These are phyloP conservation scores for Hyphodiscus sp. DNA, from an alignment of 2,329 filamentous ascomycete species.

Conservation along the genomic window DNA sequence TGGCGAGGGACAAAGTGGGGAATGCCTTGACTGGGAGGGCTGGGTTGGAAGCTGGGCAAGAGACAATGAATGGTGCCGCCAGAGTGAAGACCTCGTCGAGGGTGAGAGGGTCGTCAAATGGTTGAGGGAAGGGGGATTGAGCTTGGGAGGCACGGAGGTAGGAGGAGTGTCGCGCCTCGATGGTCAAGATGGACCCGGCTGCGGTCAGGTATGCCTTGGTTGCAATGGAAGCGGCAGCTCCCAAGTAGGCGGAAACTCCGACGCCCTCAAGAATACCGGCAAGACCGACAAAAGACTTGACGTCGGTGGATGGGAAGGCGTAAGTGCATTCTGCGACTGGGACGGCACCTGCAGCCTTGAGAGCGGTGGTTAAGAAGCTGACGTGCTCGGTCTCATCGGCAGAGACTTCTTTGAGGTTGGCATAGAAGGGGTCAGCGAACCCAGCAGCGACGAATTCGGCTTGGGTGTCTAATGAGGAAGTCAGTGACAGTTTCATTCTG, in stretches of 20 bases:
- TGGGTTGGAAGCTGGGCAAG: slow-evolving; percentile 45
- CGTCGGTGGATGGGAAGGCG: slow-evolving; percentile 42
- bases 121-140: slow-evolving; percentile 46
- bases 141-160: slow-evolving; percentile 47
- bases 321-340: slow-evolving; percentile 50
- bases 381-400: slow-evolving; percentile 52
- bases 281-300: slow-evolving; percentile 43
- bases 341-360: slow-evolving; percentile 33
- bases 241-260: slow-evolving; percentile 53
- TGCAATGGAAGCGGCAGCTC: slow-evolving; percentile 51
- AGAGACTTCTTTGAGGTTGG: slow-evolving; percentile 48
- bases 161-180: slow-evolving; percentile 57
- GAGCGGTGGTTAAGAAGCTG: slow-evolving; percentile 41
- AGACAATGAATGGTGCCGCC: slow-evolving; percentile 51
- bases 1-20: neutral
- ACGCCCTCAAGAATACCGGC: slow-evolving; percentile 49
- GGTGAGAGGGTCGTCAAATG: slow-evolving; percentile 52
- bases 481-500: too few species aligned
- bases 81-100: slow-evolving; percentile 56
- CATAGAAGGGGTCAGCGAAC: slow-evolving; percentile 44
- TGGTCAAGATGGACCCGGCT: slow-evolving; percentile 55
- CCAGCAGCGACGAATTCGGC: slow-evolving; percentile 46
- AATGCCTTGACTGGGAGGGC: neutral
- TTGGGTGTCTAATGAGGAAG: slow-evolving; percentile 32
- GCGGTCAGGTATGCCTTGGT: slow-evolving; percentile 51